Evolutionary conservation across 208 protist genomes (phyloP).

Genomic region (Angomonas ambiguus): DNA sequence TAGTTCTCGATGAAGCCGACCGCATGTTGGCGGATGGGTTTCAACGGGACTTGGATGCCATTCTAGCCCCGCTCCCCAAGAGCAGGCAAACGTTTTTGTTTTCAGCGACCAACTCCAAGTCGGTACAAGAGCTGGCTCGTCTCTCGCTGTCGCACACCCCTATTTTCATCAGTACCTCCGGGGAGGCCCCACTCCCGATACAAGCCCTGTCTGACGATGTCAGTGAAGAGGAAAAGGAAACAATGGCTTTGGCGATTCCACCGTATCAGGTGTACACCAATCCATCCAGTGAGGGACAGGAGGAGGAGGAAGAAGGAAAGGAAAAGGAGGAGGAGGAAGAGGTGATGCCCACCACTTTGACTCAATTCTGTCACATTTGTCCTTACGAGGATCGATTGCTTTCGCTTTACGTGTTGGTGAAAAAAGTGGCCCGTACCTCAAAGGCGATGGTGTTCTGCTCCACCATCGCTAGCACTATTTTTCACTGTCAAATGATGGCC

Average conservation of each 20-base stretch:
- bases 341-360: conserved; percentile 72
- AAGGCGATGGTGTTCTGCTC: conserved; percentile 98
- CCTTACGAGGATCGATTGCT: conserved; percentile 62
- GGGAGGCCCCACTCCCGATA: conserved; percentile 40
- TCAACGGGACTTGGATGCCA: conserved; percentile 95
- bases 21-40: conserved; percentile 99
- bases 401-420: conserved; percentile 96
- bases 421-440: conserved; percentile 93
- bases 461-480: conserved; percentile 96
- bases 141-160: conserved; percentile 93
- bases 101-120: conserved; percentile 95
- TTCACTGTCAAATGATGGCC: conserved; percentile 98
- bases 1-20: conserved; percentile 99
- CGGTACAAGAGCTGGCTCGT: conserved; percentile 83
- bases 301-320: conserved; percentile 20
- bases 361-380: conserved; percentile 79
- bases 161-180: conserved; percentile 81
- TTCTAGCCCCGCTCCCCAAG: conserved; percentile 83
- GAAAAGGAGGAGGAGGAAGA: conserved; percentile 30
- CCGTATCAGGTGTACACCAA: conserved; percentile 53
- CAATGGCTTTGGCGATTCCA: conserved; percentile 15
- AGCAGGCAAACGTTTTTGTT: conserved; percentile 97
- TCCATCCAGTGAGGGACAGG: not conserved
- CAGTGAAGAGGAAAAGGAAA: not conserved
- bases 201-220: too few relatives aligned